phyloP scores from a whole-genome alignment of 2,329 filamentous ascomycete genomes.

The Nothopassalora personata region DNA sequence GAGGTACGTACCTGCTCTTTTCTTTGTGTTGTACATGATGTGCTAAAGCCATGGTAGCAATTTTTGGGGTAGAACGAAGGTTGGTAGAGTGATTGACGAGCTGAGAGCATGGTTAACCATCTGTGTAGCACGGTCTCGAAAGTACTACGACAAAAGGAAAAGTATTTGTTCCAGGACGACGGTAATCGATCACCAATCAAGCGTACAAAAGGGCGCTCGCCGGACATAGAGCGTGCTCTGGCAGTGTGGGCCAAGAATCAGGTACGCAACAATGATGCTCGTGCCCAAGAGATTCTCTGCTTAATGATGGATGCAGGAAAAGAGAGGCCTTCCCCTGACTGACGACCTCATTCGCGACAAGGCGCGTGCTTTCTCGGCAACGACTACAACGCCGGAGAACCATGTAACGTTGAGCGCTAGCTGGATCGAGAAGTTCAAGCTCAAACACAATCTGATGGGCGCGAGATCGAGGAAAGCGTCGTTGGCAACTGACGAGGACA shows the following conservation, averaged over 20 bases:
- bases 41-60: conserved; percentile 49
- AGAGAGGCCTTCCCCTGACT: conserved; percentile 65
- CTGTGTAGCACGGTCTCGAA: conserved; percentile 88
- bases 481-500: conserved; percentile 61
- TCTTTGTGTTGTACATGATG: neutral
- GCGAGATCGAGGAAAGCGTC: conserved; percentile 52
- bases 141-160: conserved; percentile 88
- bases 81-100: conserved; percentile 41
- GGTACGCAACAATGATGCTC: conserved; percentile 12
- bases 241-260: conserved; percentile 76
- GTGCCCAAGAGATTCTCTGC: neutral
- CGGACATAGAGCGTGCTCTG: conserved; percentile 87
- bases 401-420: conserved; percentile 66
- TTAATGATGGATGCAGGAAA: conserved; percentile 49
- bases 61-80: conserved; percentile 97
- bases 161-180: conserved; percentile 79
- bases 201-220: conserved; percentile 75
- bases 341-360: conserved; percentile 83
- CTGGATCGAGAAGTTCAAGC: conserved; percentile 95
- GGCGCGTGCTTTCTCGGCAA: conserved; percentile 64
- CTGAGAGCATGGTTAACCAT: conserved; percentile 9
- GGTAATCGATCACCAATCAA: conserved; percentile 75
- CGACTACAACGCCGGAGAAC: conserved; percentile 65
- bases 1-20: conserved; percentile 51
- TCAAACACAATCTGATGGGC: conserved; percentile 65